Percentiles rank a stretch among this genome's conserved stretches.
phyloP scores from a whole-genome alignment of 805 yeast species.

The Hanseniaspora mollemarum region DNA sequence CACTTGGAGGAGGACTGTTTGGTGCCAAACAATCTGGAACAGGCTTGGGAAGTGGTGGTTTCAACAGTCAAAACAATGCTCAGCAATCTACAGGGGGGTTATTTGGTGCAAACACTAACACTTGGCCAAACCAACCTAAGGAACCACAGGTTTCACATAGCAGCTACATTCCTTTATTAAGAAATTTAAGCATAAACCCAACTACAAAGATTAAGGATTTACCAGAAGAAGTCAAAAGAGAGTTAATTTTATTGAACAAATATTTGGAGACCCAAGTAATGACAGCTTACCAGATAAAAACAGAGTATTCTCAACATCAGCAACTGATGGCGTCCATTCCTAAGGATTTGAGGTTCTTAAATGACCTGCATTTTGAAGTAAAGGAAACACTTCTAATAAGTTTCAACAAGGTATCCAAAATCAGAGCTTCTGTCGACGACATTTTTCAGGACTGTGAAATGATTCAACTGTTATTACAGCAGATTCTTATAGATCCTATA shows the following conservation, averaged over 20 bases:
- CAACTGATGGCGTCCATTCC: conserved; percentile 61
- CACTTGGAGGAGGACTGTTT: conserved; percentile 33
- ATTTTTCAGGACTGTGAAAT: conserved; percentile 38
- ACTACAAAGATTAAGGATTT: conserved; percentile 66
- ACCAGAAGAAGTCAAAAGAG: conserved; percentile 58
- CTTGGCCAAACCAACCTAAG: neutral
- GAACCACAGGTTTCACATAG: conserved; percentile 2
- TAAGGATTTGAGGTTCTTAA: conserved; percentile 54
- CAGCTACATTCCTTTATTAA: conserved; percentile 35
- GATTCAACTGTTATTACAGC: conserved; percentile 44
- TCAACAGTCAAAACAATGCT: conserved; percentile 33
- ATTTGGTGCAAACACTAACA: conserved; percentile 18
- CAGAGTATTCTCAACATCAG: conserved; percentile 50
- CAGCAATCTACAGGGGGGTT: conserved; percentile 21
- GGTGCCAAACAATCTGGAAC: too few relatives aligned
- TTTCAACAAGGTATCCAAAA: conserved; percentile 35
- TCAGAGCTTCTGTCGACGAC: conserved; percentile 36
- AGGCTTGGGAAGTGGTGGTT: conserved; percentile 22
- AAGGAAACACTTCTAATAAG: conserved; percentile 51
- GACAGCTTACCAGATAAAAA: conserved; percentile 55
- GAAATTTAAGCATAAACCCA: conserved; percentile 46
- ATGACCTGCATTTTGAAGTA: conserved; percentile 49
- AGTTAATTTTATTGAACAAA: conserved; percentile 57
- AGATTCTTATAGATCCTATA: conserved; percentile 28
- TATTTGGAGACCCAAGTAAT: conserved; percentile 64